Evolutionary conservation across 805 yeast genomes (phyloP).

Genomic region (Yamadazyma tumulicola): DNA sequence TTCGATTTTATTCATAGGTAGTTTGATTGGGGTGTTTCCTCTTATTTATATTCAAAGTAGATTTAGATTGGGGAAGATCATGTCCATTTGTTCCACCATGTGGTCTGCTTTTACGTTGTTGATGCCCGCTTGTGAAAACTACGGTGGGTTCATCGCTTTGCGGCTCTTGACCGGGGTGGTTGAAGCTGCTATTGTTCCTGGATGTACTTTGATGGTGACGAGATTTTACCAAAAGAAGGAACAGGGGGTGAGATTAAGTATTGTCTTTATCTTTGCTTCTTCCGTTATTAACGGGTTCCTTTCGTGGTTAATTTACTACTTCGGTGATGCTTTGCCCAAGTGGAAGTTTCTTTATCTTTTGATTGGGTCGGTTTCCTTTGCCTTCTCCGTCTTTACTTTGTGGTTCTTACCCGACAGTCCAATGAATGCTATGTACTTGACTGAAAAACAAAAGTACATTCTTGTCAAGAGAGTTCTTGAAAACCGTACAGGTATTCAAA

Average conservation of each 20-base stretch:
- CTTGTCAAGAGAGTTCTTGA: constrained; percentile 13
- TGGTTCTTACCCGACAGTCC: constrained; percentile 20
- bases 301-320: constrained; percentile 18
- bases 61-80: constrained; percentile 21
- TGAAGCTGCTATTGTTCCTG: constrained; percentile 25
- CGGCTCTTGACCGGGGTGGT: constrained; percentile 23
- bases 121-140: constrained; percentile 13
- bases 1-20: constrained; percentile 16
- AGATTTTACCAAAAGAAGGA: constrained; percentile 16
- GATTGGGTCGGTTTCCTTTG: constrained; percentile 20
- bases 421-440: constrained; percentile 16
- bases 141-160: constrained; percentile 14
- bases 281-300: constrained; percentile 22
- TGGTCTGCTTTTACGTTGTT: constrained; percentile 16
- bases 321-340: constrained; percentile 13
- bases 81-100: constrained; percentile 17
- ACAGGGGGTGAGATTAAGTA: constrained; percentile 16
- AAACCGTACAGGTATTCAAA: constrained; percentile 17
- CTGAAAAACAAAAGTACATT: constrained; percentile 15
- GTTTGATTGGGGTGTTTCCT: constrained; percentile 17
- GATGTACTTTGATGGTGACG: constrained; percentile 13
- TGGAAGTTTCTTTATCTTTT: constrained; percentile 22
- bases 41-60: constrained; percentile 15
- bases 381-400: constrained; percentile 17
- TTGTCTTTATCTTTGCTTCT: constrained; percentile 18